Conservation (phyloP, 1,284 basidiomycete species). For the Pseudozyma sp. region DNA sequence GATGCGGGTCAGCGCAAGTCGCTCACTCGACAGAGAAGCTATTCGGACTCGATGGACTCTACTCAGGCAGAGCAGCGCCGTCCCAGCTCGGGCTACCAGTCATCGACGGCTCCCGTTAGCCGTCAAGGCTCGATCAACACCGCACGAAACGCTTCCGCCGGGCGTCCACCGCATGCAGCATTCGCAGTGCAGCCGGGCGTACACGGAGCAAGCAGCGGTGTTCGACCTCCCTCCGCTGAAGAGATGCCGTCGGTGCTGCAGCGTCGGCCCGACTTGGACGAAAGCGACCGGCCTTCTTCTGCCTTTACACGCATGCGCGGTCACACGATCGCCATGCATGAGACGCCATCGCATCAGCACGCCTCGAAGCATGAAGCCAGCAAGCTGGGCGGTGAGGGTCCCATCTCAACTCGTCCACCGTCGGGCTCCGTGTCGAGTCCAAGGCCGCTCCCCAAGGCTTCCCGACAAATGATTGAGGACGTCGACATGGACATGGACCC, state of each 20-base stretch:
- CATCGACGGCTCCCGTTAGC: constrained; percentile 32
- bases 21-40: constrained; percentile 45
- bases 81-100: constrained; percentile 8
- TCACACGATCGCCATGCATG: constrained; percentile 31
- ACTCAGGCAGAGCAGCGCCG: constrained; percentile 21
- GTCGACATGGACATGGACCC: constrained; percentile 43
- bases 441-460: constrained; percentile 5
- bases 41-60: constrained; percentile 47
- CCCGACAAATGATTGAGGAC: constrained; percentile 19
- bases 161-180: constrained; percentile 1
- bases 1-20: constrained; percentile 14
- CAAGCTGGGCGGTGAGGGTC: neutral
- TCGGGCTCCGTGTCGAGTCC: constrained; percentile 10
- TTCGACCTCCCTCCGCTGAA: neutral
- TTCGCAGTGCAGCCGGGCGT: constrained; percentile 3
- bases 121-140: constrained; percentile 24
- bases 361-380: neutral
- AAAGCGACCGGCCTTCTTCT: neutral
- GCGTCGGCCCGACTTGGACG: constrained; percentile 5
- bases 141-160: constrained; percentile 1
- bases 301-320: constrained; percentile 25
- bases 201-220: neutral
- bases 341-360: constrained; percentile 19
- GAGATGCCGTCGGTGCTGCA: constrained; percentile 37
- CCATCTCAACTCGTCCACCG: constrained; percentile 3